Conservation (phyloP, 768 basidiomycete species). For the Macrolepiota albuminosa region DNA sequence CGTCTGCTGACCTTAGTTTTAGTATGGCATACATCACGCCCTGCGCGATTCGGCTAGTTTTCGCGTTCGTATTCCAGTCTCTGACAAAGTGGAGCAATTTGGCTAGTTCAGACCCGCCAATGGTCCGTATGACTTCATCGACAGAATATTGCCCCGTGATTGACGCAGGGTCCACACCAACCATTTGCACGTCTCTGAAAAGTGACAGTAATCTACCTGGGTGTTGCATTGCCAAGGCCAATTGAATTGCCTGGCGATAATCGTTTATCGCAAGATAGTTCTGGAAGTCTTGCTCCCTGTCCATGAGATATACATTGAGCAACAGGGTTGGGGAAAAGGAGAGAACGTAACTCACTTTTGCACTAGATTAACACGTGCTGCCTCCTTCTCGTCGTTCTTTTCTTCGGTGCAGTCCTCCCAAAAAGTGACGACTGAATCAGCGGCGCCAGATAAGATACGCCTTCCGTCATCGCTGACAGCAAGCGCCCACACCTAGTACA, state of each 20-base stretch:
- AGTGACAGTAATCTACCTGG: constrained; percentile 81
- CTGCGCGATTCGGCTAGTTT: constrained; percentile 83
- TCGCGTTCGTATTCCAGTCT: constrained; percentile 95
- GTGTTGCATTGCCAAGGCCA: constrained; percentile 91
- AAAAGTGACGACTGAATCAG: constrained; percentile 93
- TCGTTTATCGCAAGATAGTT: constrained; percentile 88
- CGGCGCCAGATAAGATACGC: constrained; percentile 88
- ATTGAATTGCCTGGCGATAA: constrained; percentile 85
- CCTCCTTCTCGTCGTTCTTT: constrained; percentile 69
- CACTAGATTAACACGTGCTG: constrained; percentile 66
- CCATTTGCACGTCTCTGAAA: constrained; percentile 58
- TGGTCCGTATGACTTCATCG: constrained; percentile 75
- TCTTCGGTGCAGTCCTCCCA: constrained; percentile 95
- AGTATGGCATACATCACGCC: constrained; percentile 75
- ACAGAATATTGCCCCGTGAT: constrained; percentile 70
- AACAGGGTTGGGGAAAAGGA: neutral
- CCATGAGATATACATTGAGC: constrained; percentile 4
- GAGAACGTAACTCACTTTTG: constrained; percentile 60
- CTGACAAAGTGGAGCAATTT: constrained; percentile 78
- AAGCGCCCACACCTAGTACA: constrained; percentile 90
- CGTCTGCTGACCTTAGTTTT: constrained; percentile 69
- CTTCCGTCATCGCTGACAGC: constrained; percentile 77
- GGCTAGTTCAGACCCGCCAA: constrained; percentile 70
- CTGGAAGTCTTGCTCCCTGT: constrained; percentile 91
- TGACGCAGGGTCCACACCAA: constrained; percentile 25